Base-by-base conservation (phyloP, 2,329 filamentous ascomycete species). In the Colletotrichum sublineola region DNA sequence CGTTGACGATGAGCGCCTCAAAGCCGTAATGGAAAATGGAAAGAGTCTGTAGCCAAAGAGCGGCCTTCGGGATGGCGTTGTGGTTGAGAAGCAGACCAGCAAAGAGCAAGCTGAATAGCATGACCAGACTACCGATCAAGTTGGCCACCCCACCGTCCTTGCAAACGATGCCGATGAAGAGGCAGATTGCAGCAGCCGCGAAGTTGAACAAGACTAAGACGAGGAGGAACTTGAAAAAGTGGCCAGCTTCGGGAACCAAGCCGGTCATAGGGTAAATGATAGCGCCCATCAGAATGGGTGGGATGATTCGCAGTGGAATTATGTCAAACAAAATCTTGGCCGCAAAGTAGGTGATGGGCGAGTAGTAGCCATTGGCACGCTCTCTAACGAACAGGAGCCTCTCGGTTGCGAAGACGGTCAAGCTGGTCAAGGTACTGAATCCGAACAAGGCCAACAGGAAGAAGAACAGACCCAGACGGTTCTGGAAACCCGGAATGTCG, bases 181-280 rank as follows among this genome's bases (percentile, higher is more conserved):
- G 87, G 80, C 95, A 98, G 73, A 99, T 96, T 44, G 93, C 93
- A 0, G 96, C 94, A 0, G 96, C 96, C 0, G 96, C 96, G 38
- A 99, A 87, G 81, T 99, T 99, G 87, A 99, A 99, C 29, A 99
- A 88, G 0, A 98, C 94, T 56, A 99, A 86, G 66, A 98, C 94
- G 5, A 98, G 86, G 75, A 98, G 90, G 79, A 99, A 99, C 76
- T 93, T 94, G 80, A 96, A 89, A 82, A 99, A 99, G 79, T 97
- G 93, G 2, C 89, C 85, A 80, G 90, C 91, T 68, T 95, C 92
- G 0, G 96, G 90, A 31, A 97, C 92, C 18, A 99, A 86, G 2
- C 96, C 96, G 0, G 95, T 97, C 96, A 99, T 99, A 0, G 96
- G 96, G 80, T 99, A 99, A 31, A 99, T 91, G 74, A 99, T 98